phyloP scores from a whole-genome alignment of 768 basidiomycete genomes.

The Tulasnella sp. region DNA sequence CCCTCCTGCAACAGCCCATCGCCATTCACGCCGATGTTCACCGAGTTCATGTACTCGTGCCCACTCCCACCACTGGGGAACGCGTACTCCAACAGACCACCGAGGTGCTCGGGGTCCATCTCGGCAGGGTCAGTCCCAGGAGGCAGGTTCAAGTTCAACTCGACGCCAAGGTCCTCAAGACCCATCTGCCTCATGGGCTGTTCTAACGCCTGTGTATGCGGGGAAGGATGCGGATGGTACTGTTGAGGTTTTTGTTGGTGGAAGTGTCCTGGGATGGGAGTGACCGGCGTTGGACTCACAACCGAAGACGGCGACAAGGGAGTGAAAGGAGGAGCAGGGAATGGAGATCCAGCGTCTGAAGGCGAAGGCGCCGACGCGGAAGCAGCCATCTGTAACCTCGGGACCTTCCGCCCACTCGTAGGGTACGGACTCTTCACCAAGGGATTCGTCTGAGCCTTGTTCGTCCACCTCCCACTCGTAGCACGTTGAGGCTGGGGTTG shows the following conservation, averaged over 20 bases:
- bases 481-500: background rate
- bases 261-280: too few relatives aligned
- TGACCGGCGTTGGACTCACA: slow-evolving; percentile 14
- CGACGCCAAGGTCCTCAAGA: slow-evolving; percentile 14
- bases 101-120: background rate
- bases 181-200: background rate
- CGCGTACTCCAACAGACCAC: slow-evolving; percentile 4
- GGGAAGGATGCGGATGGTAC: background rate
- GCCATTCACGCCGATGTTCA: background rate
- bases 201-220: background rate
- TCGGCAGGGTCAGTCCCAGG: background rate
- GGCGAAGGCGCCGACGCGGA: too few relatives aligned
- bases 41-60: background rate
- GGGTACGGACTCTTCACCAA: slow-evolving; percentile 2
- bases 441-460: background rate
- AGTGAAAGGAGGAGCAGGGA: too few relatives aligned
- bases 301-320: background rate
- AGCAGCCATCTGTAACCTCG: slow-evolving; percentile 1
- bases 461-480: background rate
- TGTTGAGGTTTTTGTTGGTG: background rate
- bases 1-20: background rate
- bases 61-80: slow-evolving; percentile 2
- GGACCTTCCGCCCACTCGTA: slow-evolving; percentile 5
- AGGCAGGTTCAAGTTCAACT: slow-evolving; percentile 7
- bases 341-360: too few relatives aligned